phyloP scores from a whole-genome alignment of 2,329 filamentous ascomycete species.

The Geosmithia putterillii region DNA sequence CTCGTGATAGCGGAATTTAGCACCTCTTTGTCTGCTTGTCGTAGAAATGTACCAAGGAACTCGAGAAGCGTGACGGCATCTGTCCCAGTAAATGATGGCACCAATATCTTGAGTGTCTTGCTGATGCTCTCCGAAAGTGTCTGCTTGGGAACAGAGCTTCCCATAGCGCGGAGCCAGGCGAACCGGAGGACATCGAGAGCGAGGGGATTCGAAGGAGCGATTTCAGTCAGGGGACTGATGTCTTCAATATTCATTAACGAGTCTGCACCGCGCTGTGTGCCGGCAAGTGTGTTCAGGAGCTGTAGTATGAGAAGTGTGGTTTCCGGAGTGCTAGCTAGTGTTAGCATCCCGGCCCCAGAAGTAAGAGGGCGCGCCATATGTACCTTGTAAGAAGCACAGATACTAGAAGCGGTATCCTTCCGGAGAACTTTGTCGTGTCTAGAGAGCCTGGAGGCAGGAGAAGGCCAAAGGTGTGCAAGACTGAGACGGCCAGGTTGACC shows the following conservation, averaged over 20 bases:
- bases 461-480: constrained; percentile 49
- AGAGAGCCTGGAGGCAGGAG: constrained; percentile 38
- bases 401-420: constrained; percentile 40
- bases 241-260: constrained; percentile 36
- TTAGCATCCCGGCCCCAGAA: neutral
- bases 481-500: constrained; percentile 49
- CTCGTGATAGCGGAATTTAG: neutral
- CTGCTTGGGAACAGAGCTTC: constrained; percentile 14
- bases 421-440: constrained; percentile 32
- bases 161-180: constrained; percentile 41
- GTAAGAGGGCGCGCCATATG: neutral
- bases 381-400: constrained; percentile 42
- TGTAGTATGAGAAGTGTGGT: constrained; percentile 42
- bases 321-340: constrained; percentile 31
- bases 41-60: constrained; percentile 41
- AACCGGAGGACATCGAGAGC: constrained; percentile 43
- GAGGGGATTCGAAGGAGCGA: constrained; percentile 38
- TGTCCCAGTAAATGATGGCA: constrained; percentile 42
- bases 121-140: constrained; percentile 29
- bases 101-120: constrained; percentile 30
- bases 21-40: constrained; percentile 35
- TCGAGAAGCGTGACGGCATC: constrained; percentile 47
- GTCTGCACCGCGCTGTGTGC: constrained; percentile 34
- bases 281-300: constrained; percentile 43
- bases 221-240: constrained; percentile 41